Evolutionary conservation across 805 yeast genomes (phyloP), one percentile per base, ranked within the genome.

Genomic region (Candida stauntonica): DNA sequence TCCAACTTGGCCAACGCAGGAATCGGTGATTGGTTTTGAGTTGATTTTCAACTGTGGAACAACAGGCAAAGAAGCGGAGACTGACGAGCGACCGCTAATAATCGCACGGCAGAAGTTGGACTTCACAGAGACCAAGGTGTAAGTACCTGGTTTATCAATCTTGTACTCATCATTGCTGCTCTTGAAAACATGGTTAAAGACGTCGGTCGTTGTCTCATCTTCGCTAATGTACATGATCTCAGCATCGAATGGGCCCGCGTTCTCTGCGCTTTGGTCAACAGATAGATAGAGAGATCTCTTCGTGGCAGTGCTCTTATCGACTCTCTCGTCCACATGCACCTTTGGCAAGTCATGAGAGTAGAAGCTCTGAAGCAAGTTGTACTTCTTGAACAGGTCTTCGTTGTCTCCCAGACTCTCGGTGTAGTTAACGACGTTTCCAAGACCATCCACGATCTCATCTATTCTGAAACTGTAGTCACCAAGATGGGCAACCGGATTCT

Each of bases 1-100:
- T 0, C 97, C 99, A 7, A 87, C 80, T 31, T 88, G 86, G 0
- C 99, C 99, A 21, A 93, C 84, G 64, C 99, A 93, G 34, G 82
- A 76, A 52, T 91, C 98, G 18, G 77, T 67, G 3, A 91, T 77
- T 3, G 91, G 64, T 8, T 58, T 57, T 3, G 71, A 60, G 19
- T 50, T 55, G 13, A 75, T 69, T 3, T 57, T 47, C 17, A 78
- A 44, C 17, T 63, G 53, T 8, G 84, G 81, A 26, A 72, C 70
- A 4, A 79, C 72, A 5, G 84, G 81, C 24, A 64, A 63, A 1
- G 87, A 77, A 1, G 86, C 70, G 14, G 65, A 54, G 9, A 83
- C 66, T 2, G 66, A 58, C 1, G 79, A 69, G 9, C 75, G 64
- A n/a, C 81, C 86, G 29, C 64, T 53, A 16, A 85, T 68, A 11